Evolutionary conservation across 176 grass and related monocot genomes (phyloP).

Genomic region (Oryza meridionalis): DNA sequence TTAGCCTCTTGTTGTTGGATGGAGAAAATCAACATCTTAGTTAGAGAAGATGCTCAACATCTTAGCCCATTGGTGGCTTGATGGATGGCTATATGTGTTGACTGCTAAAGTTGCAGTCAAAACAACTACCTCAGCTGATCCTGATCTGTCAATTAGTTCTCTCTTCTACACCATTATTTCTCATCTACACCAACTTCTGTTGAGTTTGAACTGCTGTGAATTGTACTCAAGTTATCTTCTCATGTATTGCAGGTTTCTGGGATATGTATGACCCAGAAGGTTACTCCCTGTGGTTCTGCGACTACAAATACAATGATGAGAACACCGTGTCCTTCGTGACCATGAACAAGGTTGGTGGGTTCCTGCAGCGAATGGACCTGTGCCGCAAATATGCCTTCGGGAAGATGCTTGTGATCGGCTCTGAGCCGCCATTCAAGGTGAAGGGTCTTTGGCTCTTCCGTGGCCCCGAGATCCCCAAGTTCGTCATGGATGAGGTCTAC

Average conservation of each 20-base stretch:
- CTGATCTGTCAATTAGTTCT: no score
- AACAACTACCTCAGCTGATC: no score
- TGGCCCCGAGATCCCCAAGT: conserved; percentile 70
- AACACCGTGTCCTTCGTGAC: conserved; percentile 89
- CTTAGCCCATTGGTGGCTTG: no score
- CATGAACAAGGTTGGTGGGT: conserved; percentile 92
- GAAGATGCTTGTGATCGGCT: conserved; percentile 87
- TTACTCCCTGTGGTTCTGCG: conserved; percentile 97
- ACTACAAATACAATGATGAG: conserved; percentile 99
- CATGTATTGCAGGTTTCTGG: conserved; percentile 75
- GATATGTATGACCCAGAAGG: conserved; percentile 97
- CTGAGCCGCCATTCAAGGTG: conserved; percentile 71
- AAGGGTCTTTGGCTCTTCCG: conserved; percentile 89
- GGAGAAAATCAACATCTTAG: no score
- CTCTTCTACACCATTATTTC: neutral
- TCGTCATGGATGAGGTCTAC: conserved; percentile 78
- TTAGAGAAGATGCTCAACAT: no score
- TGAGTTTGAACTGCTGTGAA: neutral
- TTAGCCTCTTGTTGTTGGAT: no score
- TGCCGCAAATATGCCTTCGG: conserved; percentile 79
- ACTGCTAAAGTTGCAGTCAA: no score
- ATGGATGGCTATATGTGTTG: no score
- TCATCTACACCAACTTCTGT: neutral
- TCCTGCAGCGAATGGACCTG: conserved; percentile 95
- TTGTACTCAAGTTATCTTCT: no score